phyloP scores from a whole-genome alignment of 805 yeast species.

The Metschnikowia matae region DNA sequence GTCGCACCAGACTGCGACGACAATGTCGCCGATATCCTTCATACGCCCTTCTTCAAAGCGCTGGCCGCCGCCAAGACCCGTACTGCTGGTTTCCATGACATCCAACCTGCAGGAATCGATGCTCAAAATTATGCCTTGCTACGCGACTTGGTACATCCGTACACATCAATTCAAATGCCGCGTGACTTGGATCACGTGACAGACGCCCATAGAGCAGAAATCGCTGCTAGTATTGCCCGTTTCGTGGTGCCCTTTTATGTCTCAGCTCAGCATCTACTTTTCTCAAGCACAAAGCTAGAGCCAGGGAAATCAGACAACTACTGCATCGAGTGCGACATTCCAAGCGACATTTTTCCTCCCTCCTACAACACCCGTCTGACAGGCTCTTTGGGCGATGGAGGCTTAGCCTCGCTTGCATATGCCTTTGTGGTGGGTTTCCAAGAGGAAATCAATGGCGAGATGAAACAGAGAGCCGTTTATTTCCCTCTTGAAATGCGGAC shows the following conservation, averaged over 20 bases:
- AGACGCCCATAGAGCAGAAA: conserved; percentile 8
- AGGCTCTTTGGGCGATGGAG: conserved; percentile 37
- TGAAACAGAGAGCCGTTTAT: conserved; percentile 26
- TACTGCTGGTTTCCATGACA: conserved; percentile 36
- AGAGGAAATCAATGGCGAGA: conserved; percentile 13
- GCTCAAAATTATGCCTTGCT: conserved; percentile 21
- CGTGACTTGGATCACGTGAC: background rate
- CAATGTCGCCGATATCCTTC: conserved; percentile 20
- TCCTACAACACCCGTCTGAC: conserved; percentile 40
- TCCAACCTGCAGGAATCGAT: conserved; percentile 21
- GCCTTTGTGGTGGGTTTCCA: conserved; percentile 33
- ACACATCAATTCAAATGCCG: conserved; percentile 20
- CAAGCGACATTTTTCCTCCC: conserved; percentile 31
- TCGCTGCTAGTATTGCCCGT: conserved; percentile 25
- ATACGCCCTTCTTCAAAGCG: conserved; percentile 23
- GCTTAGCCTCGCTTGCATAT: conserved; percentile 35
- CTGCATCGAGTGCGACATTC: conserved; percentile 22
- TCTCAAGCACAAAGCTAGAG: conserved; percentile 26
- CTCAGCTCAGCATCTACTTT: conserved; percentile 37
- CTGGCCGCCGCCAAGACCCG: conserved; percentile 16
- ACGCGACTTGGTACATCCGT: conserved; percentile 34
- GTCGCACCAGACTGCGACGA: conserved; percentile 22
- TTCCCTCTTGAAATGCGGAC: conserved; percentile 32
- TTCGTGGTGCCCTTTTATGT: conserved; percentile 37
- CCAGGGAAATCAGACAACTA: conserved; percentile 19